These are phyloP conservation scores for Coemansia erecta DNA, from an alignment of 192 early-diverging fungal genomes.

Conservation along the genomic window DNA sequence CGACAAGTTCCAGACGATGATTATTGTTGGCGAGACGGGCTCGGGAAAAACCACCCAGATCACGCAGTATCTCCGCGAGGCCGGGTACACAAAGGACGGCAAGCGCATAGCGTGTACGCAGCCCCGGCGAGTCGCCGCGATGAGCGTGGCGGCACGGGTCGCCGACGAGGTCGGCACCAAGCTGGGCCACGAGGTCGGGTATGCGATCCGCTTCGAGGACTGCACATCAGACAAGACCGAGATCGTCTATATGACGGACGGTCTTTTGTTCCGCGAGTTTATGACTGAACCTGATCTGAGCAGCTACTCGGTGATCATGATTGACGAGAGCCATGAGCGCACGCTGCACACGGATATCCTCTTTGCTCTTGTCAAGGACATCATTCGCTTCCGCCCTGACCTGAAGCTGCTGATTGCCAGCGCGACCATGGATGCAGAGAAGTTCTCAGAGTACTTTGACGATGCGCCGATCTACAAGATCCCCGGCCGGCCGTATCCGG, in stretches of 20 bases:
- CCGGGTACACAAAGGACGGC: constrained; percentile 85
- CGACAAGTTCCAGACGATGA: constrained; percentile 79
- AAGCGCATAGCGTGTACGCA: constrained; percentile 96
- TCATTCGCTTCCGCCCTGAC: constrained; percentile 88
- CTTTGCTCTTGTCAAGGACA: constrained; percentile 96
- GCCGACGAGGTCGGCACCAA: constrained; percentile 96
- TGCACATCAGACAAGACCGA: constrained; percentile 92
- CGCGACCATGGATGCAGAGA: constrained; percentile 97
- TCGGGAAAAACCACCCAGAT: constrained; percentile 99
- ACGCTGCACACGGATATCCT: constrained; percentile 95
- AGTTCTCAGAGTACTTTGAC: constrained; percentile 96
- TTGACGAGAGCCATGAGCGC: constrained; percentile 98
- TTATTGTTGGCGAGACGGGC: constrained; percentile 97
- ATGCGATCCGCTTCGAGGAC: constrained; percentile 98
- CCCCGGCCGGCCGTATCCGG: constrained; percentile 89
- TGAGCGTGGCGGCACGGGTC: constrained; percentile 95
- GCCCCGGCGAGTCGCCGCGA: constrained; percentile 96
- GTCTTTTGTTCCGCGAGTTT: constrained; percentile 96
- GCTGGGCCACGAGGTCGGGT: constrained; percentile 91
- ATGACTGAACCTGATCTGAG: constrained; percentile 93
- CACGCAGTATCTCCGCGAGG: constrained; percentile 94
- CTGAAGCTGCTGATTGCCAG: constrained; percentile 93
- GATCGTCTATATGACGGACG: constrained; percentile 99
- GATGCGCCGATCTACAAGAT: constrained; percentile 91
- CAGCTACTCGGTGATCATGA: constrained; percentile 89